These are phyloP conservation scores for Candida sithepensis DNA, from an alignment of 805 yeast genomes.

Conservation along the genomic window DNA sequence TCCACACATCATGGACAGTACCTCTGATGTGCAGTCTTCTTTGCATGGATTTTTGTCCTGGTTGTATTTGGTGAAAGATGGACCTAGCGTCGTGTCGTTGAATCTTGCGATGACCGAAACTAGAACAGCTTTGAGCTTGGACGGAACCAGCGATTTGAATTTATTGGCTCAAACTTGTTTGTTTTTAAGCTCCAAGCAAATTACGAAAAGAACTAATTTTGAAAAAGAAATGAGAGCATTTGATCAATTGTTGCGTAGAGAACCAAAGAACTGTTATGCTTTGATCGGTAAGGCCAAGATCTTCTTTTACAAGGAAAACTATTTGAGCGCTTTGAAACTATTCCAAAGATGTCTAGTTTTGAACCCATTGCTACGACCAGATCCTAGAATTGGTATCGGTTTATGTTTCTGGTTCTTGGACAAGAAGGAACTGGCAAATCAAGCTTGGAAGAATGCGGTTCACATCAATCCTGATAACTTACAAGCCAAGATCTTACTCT, in stretches of 20 bases:
- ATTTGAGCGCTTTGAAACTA: conserved; percentile 65
- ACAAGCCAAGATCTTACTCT: conserved; percentile 62
- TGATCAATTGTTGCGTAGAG: conserved; percentile 53
- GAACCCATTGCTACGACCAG: conserved; percentile 79
- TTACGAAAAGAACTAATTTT: conserved; percentile 53
- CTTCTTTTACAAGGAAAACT: conserved; percentile 67
- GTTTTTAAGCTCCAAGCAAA: conserved; percentile 61
- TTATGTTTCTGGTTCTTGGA: conserved; percentile 88
- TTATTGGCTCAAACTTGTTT: conserved; percentile 65
- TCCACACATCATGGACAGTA: conserved; percentile 28
- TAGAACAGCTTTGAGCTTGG: conserved; percentile 46
- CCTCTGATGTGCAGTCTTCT: conserved; percentile 42
- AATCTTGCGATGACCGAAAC: conserved; percentile 28
- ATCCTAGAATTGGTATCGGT: conserved; percentile 93
- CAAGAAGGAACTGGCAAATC: conserved; percentile 69
- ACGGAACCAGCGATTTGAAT: conserved; percentile 44
- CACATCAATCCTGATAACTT: conserved; percentile 58
- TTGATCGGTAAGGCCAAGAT: conserved; percentile 82
- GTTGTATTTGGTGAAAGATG: conserved; percentile 53
- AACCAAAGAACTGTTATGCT: conserved; percentile 68
- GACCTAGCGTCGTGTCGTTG: conserved; percentile 16
- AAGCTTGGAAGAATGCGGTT: conserved; percentile 79
- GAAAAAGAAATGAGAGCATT: conserved; percentile 71
- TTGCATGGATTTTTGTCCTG: conserved; percentile 68
- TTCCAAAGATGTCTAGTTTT: conserved; percentile 79